Conservation (phyloP, 2,329 filamentous ascomycete genomes). For the Xylariaceae sp. region DNA sequence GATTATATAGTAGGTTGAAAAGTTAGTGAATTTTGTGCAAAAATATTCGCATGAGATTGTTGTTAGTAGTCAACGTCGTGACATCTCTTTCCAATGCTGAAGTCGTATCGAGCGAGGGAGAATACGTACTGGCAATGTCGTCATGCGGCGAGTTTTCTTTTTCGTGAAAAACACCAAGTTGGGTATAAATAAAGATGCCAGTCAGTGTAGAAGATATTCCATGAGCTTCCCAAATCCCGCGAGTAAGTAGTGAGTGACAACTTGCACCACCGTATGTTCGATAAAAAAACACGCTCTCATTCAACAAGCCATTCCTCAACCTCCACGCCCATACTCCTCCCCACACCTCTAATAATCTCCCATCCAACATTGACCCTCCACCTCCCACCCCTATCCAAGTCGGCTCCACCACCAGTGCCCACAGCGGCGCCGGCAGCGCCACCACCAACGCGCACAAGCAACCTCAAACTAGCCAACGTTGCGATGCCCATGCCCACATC, state of each 20-base stretch:
- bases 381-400: slow-evolving; percentile 65
- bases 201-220: too few species aligned
- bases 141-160: neutral
- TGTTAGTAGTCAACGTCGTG: neutral
- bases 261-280: neutral
- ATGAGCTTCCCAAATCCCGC: neutral
- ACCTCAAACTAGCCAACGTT: slow-evolving; percentile 63
- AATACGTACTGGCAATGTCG: neutral
- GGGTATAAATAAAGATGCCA: too few species aligned
- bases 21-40: neutral
- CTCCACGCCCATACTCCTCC: slow-evolving; percentile 69
- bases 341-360: slow-evolving; percentile 67
- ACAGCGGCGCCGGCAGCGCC: slow-evolving; percentile 68
- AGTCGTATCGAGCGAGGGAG: slow-evolving; percentile 1
- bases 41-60: neutral
- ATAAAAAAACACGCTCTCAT: slow-evolving; percentile 30
- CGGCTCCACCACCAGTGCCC: slow-evolving; percentile 53
- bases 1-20: neutral
- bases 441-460: slow-evolving; percentile 62
- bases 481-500: slow-evolving; percentile 62
- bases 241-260: neutral
- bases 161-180: too few species aligned
- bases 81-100: neutral
- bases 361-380: slow-evolving; percentile 76
- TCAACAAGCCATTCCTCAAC: slow-evolving; percentile 71